Base-by-base conservation (phyloP, 441 rosid genomes). In the Raphanus hybrid region DNA sequence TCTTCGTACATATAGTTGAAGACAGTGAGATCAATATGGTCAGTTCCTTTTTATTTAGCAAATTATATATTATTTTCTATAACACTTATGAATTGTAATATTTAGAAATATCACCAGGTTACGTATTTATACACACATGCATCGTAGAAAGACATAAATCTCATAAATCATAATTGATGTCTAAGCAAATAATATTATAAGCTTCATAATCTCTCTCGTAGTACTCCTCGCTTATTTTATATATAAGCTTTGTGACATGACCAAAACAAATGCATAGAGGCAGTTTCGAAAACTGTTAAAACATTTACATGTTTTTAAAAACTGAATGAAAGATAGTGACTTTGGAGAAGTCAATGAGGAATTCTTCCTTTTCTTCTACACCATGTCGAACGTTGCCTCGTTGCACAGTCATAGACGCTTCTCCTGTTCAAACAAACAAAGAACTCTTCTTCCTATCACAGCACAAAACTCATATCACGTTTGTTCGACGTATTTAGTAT, bases 321-420 rank as follows among this genome's bases (percentile, higher is more conserved):
- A 43, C 50, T 0, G 50, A 43, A 11, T 10, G 50, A 43, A 10
- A 43, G 50, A 43, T 43, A 3, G 12, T 10, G 5, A 43, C 50
- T 43, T 43, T 43, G n/a, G 50, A 10, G 5, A 43, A 43, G 50
- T 43, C 50, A 4, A n/a, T 10, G 50, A 43, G 12, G 50, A 43
- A 43, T 11, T 43, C 50, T 43, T 43, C 14, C 3, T 43, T 43
- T 43, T 43, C 5, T 43, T 43, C 50, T 43, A 3, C 10, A 43
- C 50, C 12, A 43, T 43, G 4, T 43, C 45, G 3, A 43, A 67
- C 84, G 89, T 86, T 48, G 82, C 84, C 82, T 93, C 92, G 1
- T 71, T 79, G 68, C 94, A 91, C 3, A 89, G 78, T 37, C 41
- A 37, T 37, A 37, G 8, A 39, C 88, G 88, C 80, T 88, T 91